Base-by-base conservation (phyloP, 179 eudicot species). In the Patellifolia procumbens region DNA sequence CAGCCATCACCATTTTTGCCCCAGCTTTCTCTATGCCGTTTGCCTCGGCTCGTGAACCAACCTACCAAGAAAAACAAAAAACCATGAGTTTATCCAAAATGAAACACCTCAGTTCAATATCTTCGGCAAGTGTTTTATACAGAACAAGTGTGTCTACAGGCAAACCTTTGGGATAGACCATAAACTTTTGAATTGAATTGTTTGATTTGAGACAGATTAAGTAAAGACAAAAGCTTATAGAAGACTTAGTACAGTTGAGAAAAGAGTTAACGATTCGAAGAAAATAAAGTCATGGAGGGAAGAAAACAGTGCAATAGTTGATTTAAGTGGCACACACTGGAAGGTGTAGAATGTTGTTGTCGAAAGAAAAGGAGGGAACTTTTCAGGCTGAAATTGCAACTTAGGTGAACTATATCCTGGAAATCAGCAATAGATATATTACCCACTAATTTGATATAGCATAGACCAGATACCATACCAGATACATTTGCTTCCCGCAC, bases 1-100 rank as follows among this genome's bases (percentile, higher is more conserved):
- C 98, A 39, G 99, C 99, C 99, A 96, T 93, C 87, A 96, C 99
- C 99, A 96, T 90, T 85, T 96, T 96, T 31, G 99, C 99, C 73
- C 99, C 99, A 82, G 99, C 84, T 90, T 96, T 96, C 71, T 97
- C 99, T 69, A 95, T 95, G 59, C 99, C 99, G 85, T 83, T 86
- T 64, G 99, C 96, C 89, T 95, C 99, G 10, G 99, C 91, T 80
- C 87, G 88, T 81, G 99, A 93, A 46, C 99, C 99, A 73, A 95
- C 99, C 99, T 95, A 77, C 39, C 68, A 67, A 13, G 17, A 32
- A 51, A 80, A 70, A n/a, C 22, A 42, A 31, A 42, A 20, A 34
- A 55, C 46, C 31, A 64, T 65, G 51, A 55, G 69, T 62, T 43
- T 55, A 45, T 70, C 32, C 55, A 12, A 51, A 39, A 16, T 9